phyloP scores from a whole-genome alignment of 805 yeast genomes.

The Isabelozyma heimii region DNA sequence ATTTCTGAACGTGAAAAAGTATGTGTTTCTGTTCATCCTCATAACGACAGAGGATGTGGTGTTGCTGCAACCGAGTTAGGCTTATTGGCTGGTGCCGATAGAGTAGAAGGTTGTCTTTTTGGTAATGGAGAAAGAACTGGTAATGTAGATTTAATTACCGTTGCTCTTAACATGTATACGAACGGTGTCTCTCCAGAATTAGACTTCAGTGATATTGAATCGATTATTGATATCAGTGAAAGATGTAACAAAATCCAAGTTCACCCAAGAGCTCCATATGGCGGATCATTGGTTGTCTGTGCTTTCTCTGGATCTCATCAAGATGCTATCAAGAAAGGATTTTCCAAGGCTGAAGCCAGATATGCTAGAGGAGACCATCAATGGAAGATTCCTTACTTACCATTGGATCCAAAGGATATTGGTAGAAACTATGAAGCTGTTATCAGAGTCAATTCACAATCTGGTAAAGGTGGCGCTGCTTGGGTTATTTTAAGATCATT shows the following conservation, averaged over 20 bases:
- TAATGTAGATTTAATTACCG: slow-evolving; percentile 73
- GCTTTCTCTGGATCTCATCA: slow-evolving; percentile 77
- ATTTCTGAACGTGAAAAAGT: slow-evolving; percentile 71
- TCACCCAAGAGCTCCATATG: slow-evolving; percentile 75
- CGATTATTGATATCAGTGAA: slow-evolving; percentile 66
- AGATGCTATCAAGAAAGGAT: slow-evolving; percentile 70
- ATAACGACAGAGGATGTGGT: slow-evolving; percentile 81
- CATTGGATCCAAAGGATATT: slow-evolving; percentile 77
- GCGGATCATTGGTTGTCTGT: slow-evolving; percentile 74
- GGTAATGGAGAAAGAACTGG: slow-evolving; percentile 88
- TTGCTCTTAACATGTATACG: slow-evolving; percentile 75
- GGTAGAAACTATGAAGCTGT: slow-evolving; percentile 82
- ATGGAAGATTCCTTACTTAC: slow-evolving; percentile 76
- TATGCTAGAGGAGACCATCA: slow-evolving; percentile 25
- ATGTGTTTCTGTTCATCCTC: slow-evolving; percentile 69
- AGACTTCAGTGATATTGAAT: slow-evolving; percentile 68
- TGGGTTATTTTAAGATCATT: slow-evolving; percentile 72
- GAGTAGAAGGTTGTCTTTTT: slow-evolving; percentile 80
- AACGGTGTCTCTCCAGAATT: slow-evolving; percentile 71
- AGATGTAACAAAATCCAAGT: slow-evolving; percentile 76
- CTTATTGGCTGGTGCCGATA: slow-evolving; percentile 77
- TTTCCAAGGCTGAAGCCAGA: slow-evolving; percentile 49
- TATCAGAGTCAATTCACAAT: slow-evolving; percentile 79
- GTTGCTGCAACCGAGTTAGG: slow-evolving; percentile 82
- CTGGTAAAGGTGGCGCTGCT: slow-evolving; percentile 89